These are phyloP conservation scores for Lupinus albus DNA, from an alignment of 306 rosid genomes.

Conservation along the genomic window DNA sequence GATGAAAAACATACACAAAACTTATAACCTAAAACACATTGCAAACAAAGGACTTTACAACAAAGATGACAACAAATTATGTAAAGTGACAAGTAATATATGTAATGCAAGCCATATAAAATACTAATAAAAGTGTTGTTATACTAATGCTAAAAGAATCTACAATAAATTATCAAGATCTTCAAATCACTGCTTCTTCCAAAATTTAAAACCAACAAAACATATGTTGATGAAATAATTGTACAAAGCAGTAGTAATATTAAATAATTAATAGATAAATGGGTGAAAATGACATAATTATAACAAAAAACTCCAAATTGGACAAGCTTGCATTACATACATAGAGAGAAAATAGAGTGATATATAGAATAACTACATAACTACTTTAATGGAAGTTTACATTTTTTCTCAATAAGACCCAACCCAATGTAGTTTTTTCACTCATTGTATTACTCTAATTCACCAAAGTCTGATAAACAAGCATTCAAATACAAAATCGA, in stretches of 20 bases:
- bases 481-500: background rate
- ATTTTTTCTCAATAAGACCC: background rate
- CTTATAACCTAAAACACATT: too few relatives aligned
- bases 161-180: constrained; percentile 78
- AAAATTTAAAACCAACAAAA: constrained; percentile 24
- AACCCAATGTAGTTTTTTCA: background rate
- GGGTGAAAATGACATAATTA: too few relatives aligned
- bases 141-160: constrained; percentile 84
- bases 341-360: background rate
- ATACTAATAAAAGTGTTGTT: constrained; percentile 68
- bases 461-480: background rate
- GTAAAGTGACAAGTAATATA: background rate
- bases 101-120: constrained; percentile 15
- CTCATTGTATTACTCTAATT: background rate
- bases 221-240: too few relatives aligned
- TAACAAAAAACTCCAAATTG: background rate
- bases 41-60: too few relatives aligned
- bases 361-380: background rate
- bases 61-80: too few relatives aligned
- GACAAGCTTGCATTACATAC: background rate
- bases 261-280: too few relatives aligned
- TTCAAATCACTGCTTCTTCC: constrained; percentile 59
- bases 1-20: too few relatives aligned
- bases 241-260: too few relatives aligned
- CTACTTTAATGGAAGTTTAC: background rate